Evolutionary conservation across 2,329 filamentous ascomycete species (phyloP).

Genomic region (Fusarium sublunatum): DNA sequence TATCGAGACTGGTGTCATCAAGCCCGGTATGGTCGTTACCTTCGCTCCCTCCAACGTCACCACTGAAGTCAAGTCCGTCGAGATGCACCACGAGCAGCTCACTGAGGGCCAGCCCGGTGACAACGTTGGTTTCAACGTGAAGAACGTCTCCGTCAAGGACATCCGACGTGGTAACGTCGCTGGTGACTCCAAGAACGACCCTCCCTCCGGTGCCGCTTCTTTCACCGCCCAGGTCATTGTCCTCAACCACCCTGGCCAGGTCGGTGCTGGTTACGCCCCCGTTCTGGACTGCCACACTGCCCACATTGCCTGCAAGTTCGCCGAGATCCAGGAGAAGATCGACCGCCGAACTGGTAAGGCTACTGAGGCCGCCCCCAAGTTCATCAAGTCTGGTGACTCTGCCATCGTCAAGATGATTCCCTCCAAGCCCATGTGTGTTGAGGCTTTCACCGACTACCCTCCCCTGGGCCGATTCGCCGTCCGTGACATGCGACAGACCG

Average conservation of each 20-base stretch:
- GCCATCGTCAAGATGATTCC: slow-evolving; percentile 99
- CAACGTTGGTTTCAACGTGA: slow-evolving; percentile 99
- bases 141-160: slow-evolving; percentile 99
- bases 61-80: slow-evolving; percentile 99
- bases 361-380: slow-evolving; percentile 91
- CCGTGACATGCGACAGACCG: slow-evolving; percentile 96
- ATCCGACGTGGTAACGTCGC: slow-evolving; percentile 99
- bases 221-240: slow-evolving; percentile 99
- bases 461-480: slow-evolving; percentile 99
- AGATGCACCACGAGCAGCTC: slow-evolving; percentile 99
- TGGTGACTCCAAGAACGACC: slow-evolving; percentile 99
- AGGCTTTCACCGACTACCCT: slow-evolving; percentile 99
- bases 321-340: slow-evolving; percentile 99
- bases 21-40: slow-evolving; percentile 93
- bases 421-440: slow-evolving; percentile 99
- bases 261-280: slow-evolving; percentile 98
- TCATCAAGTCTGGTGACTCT: slow-evolving; percentile 99
- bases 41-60: slow-evolving; percentile 99
- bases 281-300: slow-evolving; percentile 99
- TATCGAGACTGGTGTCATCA: slow-evolving; percentile 99
- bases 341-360: slow-evolving; percentile 99
- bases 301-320: slow-evolving; percentile 99
- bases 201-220: slow-evolving; percentile 85
- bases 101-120: slow-evolving; percentile 94
- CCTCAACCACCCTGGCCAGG: slow-evolving; percentile 99